phyloP scores from a whole-genome alignment of 148 eudicot species.

The Polygonum maritimum region DNA sequence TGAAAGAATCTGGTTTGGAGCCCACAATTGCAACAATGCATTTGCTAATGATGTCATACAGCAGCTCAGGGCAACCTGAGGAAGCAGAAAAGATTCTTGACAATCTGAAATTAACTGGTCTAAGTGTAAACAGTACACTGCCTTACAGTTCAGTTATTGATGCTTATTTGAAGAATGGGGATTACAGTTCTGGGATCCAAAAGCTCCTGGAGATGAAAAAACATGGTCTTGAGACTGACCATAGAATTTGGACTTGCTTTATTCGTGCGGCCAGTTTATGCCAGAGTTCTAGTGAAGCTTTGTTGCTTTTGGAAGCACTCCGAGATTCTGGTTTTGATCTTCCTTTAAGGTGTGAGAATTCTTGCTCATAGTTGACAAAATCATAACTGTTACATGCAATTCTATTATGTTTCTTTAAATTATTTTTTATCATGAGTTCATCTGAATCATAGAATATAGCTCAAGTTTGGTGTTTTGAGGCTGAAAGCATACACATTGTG shows the following conservation, averaged over 20 bases:
- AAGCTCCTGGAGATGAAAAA: slow-evolving; percentile 69
- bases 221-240: slow-evolving; percentile 81
- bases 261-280: slow-evolving; percentile 85
- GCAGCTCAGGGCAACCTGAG: slow-evolving; percentile 83
- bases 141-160: slow-evolving; percentile 85
- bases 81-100: slow-evolving; percentile 95
- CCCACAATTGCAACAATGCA: slow-evolving; percentile 91
- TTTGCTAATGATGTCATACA: slow-evolving; percentile 83
- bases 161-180: slow-evolving; percentile 84
- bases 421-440: background rate
- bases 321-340: slow-evolving; percentile 72
- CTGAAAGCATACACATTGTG: background rate
- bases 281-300: slow-evolving; percentile 43
- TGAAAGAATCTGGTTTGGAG: slow-evolving; percentile 80
- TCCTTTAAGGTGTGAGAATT: slow-evolving; percentile 49
- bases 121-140: slow-evolving; percentile 42
- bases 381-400: background rate
- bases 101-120: slow-evolving; percentile 54
- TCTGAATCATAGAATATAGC: background rate
- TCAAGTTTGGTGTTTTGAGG: background rate
- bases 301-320: slow-evolving; percentile 53
- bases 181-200: slow-evolving; percentile 58
- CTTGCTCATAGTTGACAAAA: background rate
- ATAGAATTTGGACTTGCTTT: slow-evolving; percentile 93
- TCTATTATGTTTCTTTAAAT: background rate